Evolutionary conservation across 2,329 filamentous ascomycete genomes (phyloP).

Genomic region (Cercospora beticola): DNA sequence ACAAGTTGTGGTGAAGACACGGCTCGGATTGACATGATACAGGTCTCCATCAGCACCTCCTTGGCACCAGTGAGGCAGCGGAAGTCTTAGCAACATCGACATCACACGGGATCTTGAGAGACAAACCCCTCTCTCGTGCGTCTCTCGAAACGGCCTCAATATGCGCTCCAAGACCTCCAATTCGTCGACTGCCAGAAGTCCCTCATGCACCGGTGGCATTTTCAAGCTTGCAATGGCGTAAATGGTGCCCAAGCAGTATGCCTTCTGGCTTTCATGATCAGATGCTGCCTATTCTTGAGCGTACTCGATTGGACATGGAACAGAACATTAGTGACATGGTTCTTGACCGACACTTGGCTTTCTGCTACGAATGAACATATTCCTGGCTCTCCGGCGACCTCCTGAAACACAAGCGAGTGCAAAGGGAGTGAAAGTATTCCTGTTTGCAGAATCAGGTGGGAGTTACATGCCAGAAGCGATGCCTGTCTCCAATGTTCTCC

Average conservation of each 20-base stretch:
- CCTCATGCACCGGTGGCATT: not conserved
- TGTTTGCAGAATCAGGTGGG: not conserved
- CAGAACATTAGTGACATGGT: not conserved
- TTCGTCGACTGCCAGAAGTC: not conserved
- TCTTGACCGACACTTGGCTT: not conserved
- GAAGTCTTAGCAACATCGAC: not conserved
- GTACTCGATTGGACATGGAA: not conserved
- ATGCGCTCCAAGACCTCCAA: not conserved
- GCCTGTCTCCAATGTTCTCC: not conserved
- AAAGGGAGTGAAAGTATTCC: not conserved
- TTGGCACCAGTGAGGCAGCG: not conserved
- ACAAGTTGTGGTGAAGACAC: not conserved
- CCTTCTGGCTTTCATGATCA: not conserved
- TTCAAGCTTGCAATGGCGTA: not conserved
- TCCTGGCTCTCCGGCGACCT: not conserved
- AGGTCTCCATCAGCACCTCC: not conserved
- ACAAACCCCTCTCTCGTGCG: not conserved
- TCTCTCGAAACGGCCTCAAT: not conserved
- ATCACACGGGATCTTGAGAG: not conserved
- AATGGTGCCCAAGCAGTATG: not conserved
- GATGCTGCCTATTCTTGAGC: not conserved
- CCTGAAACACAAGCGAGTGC: not conserved
- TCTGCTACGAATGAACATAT: not conserved
- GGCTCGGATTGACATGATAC: not conserved
- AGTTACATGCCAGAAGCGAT: not conserved